Base-by-base conservation (phyloP, 1,139 yeast species). In the Taphrina populina region DNA sequence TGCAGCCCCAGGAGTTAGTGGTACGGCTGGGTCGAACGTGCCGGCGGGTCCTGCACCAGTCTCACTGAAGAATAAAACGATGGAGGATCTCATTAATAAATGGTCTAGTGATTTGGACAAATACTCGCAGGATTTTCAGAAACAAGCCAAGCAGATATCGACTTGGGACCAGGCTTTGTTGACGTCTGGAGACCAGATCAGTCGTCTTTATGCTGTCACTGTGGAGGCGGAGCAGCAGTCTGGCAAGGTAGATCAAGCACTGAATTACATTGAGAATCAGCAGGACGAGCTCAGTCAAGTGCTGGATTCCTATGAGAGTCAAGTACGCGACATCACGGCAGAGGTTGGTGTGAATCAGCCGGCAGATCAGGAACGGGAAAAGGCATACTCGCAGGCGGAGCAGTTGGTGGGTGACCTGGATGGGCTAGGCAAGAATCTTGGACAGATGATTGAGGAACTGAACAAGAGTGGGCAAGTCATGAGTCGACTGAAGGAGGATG, bases 1-100 rank as follows among this genome's bases (percentile, higher is more conserved):
- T 26, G 26, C 58, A n/a, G 45, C 37, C 21, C 19, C 58, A 23
- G 17, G 26, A 24, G 10, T 32, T 32, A 21, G 27, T 58, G 36
- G 52, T 10, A 34, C 39, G n/a, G 3, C 5, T 17, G 13, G 17
- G 15, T 7, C 36, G 6, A 17, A n/a, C 13, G 7, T n/a, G 13
- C 19, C 43, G 13, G 67, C 62, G 54, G 69, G 63, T 66, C 72
- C 62, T 49, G 72, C 69, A 52, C 85, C 88, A 24, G 80, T 88
- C 2, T 84, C 95, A 7, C 77, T 94, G 51, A 88, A 86, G 64
- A 92, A 92, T 71, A 88, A 88, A 67, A 88, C 96, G 1, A 75
- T 94, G 67, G 98, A 92, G 65, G 98, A 92, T 67, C 77, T 92
- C 62, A 85, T 94, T 52, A 80, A 88, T 29, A 88, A 85, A 70